Evolutionary conservation across 352 stramenopile species (phyloP).

Genomic region (Globisporangium heterothallicum): DNA sequence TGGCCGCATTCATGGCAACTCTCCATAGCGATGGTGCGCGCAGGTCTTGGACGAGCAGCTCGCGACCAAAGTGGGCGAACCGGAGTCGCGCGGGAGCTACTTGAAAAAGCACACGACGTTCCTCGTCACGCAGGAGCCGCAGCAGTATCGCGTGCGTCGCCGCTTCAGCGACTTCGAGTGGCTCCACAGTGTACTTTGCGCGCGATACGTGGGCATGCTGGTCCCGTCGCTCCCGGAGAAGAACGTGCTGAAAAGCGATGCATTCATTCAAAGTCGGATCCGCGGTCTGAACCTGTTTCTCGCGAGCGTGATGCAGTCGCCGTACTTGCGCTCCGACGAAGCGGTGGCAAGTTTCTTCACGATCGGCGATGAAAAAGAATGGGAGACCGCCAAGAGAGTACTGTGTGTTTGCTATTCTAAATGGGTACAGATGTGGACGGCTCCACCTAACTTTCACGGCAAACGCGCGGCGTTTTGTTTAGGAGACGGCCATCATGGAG

Average conservation of each 20-base stretch:
- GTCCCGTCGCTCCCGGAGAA: slow-evolving; percentile 68
- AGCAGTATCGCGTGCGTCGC: slow-evolving; percentile 34
- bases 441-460: no score
- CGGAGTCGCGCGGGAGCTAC: slow-evolving; percentile 54
- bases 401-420: not conserved
- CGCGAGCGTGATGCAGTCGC: slow-evolving; percentile 44
- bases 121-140: slow-evolving; percentile 30
- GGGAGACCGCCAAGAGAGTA: slow-evolving; percentile 53
- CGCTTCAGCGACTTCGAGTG: slow-evolving; percentile 75
- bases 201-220: slow-evolving; percentile 58
- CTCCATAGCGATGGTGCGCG: slow-evolving; percentile 4
- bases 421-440: no score
- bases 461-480: no score
- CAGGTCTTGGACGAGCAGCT: slow-evolving; percentile 4
- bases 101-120: slow-evolving; percentile 75
- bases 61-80: slow-evolving; percentile 30
- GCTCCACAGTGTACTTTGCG: slow-evolving; percentile 54
- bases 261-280: slow-evolving; percentile 58
- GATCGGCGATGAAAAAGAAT: slow-evolving; percentile 39
- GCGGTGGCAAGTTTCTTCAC: slow-evolving; percentile 49
- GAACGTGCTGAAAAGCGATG: slow-evolving; percentile 46
- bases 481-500: slow-evolving; percentile 41
- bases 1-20: no score
- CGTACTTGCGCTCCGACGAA: slow-evolving; percentile 51
- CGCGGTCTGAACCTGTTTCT: slow-evolving; percentile 54